Conservation (phyloP, 2,329 filamentous ascomycete species). For the Ilyonectria robusta region DNA sequence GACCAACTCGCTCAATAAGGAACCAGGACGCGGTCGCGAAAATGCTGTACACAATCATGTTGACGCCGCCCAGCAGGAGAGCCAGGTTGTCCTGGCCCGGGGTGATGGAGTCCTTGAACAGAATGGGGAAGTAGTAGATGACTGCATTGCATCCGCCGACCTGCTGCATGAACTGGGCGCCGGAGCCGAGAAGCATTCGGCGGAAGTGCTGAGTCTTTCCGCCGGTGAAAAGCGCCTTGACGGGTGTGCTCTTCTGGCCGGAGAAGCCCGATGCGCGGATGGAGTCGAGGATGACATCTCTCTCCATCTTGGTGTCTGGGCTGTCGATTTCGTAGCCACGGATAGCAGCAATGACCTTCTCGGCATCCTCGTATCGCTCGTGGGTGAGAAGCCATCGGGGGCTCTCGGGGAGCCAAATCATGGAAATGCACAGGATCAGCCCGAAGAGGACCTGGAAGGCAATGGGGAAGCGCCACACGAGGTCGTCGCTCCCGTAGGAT, state of each 20-base stretch:
- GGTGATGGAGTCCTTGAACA: conserved; percentile 59
- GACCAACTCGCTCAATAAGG: conserved; percentile 62
- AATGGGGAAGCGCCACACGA: conserved; percentile 70
- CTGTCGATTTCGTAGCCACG: conserved; percentile 63
- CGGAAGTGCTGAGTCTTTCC: conserved; percentile 77
- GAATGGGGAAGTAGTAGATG: conserved; percentile 73
- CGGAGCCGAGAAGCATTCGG: conserved; percentile 72
- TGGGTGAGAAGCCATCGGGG: conserved; percentile 65
- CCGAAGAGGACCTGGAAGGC: conserved; percentile 59
- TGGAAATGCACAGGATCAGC: conserved; percentile 58
- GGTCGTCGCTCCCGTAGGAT: conserved; percentile 59
- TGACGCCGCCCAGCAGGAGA: conserved; percentile 66
- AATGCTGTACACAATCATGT: conserved; percentile 70
- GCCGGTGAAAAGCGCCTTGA: conserved; percentile 70
- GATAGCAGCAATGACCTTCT: conserved; percentile 47
- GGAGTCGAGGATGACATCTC: conserved; percentile 62
- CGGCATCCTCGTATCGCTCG: conserved; percentile 60
- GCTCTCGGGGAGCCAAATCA: conserved; percentile 62
- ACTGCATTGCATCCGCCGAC: conserved; percentile 71
- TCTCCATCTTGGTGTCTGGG: conserved; percentile 70
- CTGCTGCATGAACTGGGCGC: conserved; percentile 74
- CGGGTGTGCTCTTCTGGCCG: conserved; percentile 60
- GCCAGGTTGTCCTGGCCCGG: conserved; percentile 58
- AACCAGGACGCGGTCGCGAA: conserved; percentile 70
- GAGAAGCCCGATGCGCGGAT: conserved; percentile 68